Conservation (phyloP, 208 protist genomes). For the Plasmodiophora brassicae region DNA sequence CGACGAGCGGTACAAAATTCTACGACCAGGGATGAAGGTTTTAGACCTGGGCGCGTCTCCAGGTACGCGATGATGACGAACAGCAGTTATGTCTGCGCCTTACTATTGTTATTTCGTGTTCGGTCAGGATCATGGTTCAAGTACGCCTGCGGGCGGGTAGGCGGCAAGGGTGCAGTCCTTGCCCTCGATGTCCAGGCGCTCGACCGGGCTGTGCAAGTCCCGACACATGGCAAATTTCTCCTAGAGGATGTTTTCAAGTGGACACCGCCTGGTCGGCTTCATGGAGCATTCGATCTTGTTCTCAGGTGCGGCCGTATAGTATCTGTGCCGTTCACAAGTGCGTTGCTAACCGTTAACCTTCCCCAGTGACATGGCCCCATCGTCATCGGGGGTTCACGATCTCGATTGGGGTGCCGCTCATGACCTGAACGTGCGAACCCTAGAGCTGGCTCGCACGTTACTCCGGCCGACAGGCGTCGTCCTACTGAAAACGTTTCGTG, state of each 20-base stretch:
- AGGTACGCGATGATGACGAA: not conserved
- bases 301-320: not conserved
- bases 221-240: not conserved
- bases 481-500: not conserved
- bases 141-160: not conserved
- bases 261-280: not conserved
- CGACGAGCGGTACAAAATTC: not conserved
- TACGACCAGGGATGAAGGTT: not conserved
- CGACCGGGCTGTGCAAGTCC: not conserved
- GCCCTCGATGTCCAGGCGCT: not conserved
- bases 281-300: not conserved
- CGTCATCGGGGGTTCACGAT: not conserved
- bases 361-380: not conserved
- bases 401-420: not conserved
- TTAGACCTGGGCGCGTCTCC: not conserved
- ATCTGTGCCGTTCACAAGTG: not conserved
- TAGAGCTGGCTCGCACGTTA: not conserved
- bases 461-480: not conserved
- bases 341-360: not conserved
- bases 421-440: not conserved
- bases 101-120: too few relatives aligned
- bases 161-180: not conserved
- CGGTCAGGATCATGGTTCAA: not conserved
- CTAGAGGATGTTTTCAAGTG: not conserved
- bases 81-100: not conserved